Evolutionary conservation across 202 grass and related monocot genomes (phyloP).

Genomic region (Panicum hallii): DNA sequence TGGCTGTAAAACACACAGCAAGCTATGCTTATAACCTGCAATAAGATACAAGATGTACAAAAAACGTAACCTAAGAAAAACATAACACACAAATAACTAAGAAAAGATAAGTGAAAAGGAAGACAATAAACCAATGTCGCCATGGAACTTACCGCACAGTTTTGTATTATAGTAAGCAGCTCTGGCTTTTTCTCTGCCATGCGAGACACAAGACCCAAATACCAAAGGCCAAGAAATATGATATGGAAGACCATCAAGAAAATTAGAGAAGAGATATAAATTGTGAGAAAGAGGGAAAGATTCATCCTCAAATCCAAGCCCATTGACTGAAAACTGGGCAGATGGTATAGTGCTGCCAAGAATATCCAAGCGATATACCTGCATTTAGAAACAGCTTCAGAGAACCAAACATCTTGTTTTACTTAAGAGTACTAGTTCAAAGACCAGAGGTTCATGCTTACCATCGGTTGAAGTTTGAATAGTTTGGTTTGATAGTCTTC

Average conservation of each 20-base stretch:
- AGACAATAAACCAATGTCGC: constrained; percentile 3
- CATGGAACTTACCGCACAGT: constrained; percentile 83
- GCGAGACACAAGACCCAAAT: constrained; percentile 86
- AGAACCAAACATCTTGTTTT: constrained; percentile 42
- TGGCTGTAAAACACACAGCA: constrained; percentile 98
- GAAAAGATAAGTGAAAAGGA: constrained; percentile 22
- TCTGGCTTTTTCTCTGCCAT: constrained; percentile 89
- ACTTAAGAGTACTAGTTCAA: constrained; percentile 4
- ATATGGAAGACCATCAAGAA: constrained; percentile 92
- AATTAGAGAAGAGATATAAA: constrained; percentile 90
- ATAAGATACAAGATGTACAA: constrained; percentile 14
- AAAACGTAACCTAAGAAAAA: background rate
- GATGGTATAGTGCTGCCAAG: constrained; percentile 96
- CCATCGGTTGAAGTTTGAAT: constrained; percentile 98
- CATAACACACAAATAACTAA: background rate
- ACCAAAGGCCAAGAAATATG: constrained; percentile 96
- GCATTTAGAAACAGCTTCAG: constrained; percentile 42
- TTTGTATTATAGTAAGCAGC: constrained; percentile 93
- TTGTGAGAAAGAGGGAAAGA: constrained; percentile 89
- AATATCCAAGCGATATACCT: constrained; percentile 99
- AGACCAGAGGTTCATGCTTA: constrained; percentile 50
- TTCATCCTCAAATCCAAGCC: constrained; percentile 98
- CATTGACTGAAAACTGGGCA: constrained; percentile 99
- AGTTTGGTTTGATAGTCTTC: constrained; percentile 92
- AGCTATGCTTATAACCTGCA: constrained; percentile 95